Evolutionary conservation across 2,329 filamentous ascomycete genomes (phyloP).

Genomic region (Cladosporium sp.): DNA sequence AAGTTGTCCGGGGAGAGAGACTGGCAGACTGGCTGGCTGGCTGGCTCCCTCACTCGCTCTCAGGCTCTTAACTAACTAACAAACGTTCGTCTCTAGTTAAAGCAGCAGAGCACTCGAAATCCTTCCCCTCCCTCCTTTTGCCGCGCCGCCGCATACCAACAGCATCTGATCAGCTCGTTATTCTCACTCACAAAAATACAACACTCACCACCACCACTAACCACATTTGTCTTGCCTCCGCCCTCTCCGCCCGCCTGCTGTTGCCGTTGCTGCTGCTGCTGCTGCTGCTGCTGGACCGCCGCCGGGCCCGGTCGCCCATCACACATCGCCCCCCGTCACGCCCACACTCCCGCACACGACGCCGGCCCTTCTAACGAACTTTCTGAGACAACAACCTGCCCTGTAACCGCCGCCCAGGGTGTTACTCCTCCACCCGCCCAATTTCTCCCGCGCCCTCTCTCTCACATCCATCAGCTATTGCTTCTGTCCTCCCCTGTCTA

Average conservation of each 20-base stretch:
- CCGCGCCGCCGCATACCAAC: background rate
- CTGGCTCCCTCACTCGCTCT: too few species aligned
- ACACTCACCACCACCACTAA: too few species aligned
- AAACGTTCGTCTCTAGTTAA: background rate
- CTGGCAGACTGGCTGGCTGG: too few species aligned
- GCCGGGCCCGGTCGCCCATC: background rate
- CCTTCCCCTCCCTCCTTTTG: slow-evolving; percentile 7
- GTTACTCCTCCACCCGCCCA: background rate
- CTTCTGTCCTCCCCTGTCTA: too few species aligned
- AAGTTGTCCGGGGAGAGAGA: too few species aligned
- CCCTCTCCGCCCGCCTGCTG: background rate
- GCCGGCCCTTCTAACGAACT: slow-evolving; percentile 11
- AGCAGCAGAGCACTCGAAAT: background rate
- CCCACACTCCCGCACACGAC: slow-evolving; percentile 2
- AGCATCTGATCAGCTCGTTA: slow-evolving; percentile 10
- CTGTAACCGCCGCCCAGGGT: slow-evolving; percentile 4
- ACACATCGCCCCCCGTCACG: background rate
- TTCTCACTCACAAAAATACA: too few species aligned
- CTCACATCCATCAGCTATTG: background rate
- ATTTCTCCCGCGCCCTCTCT: background rate
- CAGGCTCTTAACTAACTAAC: too few species aligned
- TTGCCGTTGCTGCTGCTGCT: too few species aligned
- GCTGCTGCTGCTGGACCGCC: too few species aligned
- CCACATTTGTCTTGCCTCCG: too few species aligned
- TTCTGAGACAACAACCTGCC: slow-evolving; percentile 9